A percentile compares a stretch with the other conserved stretches of the same genome.
phyloP scores from a whole-genome alignment of 495 filamentous ascomycete species.

The Darksidea phi region DNA sequence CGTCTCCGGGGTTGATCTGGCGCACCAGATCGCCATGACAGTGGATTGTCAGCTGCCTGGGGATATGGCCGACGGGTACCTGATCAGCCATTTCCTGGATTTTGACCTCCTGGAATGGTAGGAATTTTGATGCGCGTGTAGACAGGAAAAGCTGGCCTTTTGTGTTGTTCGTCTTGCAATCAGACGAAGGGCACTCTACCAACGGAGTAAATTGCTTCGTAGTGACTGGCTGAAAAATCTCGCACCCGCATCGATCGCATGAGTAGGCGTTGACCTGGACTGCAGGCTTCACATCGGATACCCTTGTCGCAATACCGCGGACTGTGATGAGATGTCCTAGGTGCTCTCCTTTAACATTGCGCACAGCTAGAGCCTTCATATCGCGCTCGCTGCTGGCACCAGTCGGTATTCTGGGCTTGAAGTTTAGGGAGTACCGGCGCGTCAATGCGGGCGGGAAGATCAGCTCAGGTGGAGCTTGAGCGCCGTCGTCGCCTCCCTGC shows the following conservation, averaged over 20 bases:
- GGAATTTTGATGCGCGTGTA: constrained; percentile 90
- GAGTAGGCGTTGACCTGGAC: constrained; percentile 96
- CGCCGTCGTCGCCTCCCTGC: constrained; percentile 61
- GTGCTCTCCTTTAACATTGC: constrained; percentile 88
- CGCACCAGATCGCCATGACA: constrained; percentile 84
- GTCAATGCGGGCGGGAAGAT: constrained; percentile 91
- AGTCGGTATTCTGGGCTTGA: constrained; percentile 80
- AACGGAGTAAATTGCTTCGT: constrained; percentile 88
- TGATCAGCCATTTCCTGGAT: constrained; percentile 98
- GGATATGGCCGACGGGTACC: constrained; percentile 96
- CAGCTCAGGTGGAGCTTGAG: constrained; percentile 57
- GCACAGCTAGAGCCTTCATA: constrained; percentile 83
- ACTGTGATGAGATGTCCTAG: constrained; percentile 91
- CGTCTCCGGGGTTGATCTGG: constrained; percentile 86
- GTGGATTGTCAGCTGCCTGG: constrained; percentile 81
- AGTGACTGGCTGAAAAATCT: constrained; percentile 95
- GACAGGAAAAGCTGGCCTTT: constrained; percentile 92
- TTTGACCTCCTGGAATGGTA: constrained; percentile 97
- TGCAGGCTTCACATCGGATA: constrained; percentile 97
- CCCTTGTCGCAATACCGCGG: constrained; percentile 89
- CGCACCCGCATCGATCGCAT: constrained; percentile 91
- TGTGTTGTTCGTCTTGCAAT: constrained; percentile 85
- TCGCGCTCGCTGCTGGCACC: constrained; percentile 61
- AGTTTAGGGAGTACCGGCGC: constrained; percentile 88
- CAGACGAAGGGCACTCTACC: constrained; percentile 76